Percentiles rank a stretch among this genome's conserved stretches.
phyloP scores from a whole-genome alignment of 2,329 filamentous ascomycete species.

The Botrytis pseudocinerea region DNA sequence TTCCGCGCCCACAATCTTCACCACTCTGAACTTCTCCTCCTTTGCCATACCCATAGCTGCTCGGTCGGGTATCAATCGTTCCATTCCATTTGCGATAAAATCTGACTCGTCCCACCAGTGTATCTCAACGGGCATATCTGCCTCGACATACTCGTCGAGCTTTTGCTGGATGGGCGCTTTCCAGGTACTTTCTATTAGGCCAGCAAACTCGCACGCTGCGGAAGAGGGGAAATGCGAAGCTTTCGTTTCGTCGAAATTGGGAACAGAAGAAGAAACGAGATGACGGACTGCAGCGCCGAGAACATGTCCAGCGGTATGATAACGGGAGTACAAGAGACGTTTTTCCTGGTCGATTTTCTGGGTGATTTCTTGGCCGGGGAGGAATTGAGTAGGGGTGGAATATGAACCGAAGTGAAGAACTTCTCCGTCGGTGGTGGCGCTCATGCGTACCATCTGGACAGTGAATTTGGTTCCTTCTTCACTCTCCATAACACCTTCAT shows the following conservation, averaged over 20 bases:
- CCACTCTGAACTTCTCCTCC: constrained; percentile 60
- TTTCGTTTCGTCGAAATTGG: constrained; percentile 65
- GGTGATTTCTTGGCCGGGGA: constrained; percentile 47
- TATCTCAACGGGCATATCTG: constrained; percentile 59
- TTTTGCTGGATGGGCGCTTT: constrained; percentile 62
- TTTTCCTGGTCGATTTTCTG: constrained; percentile 63
- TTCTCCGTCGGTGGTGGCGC: constrained; percentile 48
- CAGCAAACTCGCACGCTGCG: constrained; percentile 67
- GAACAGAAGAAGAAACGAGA: constrained; percentile 50
- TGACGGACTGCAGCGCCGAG: constrained; percentile 66
- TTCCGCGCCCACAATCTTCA: constrained; percentile 67
- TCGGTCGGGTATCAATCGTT: constrained; percentile 55
- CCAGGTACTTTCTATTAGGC: constrained; percentile 63
- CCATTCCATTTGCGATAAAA: constrained; percentile 55
- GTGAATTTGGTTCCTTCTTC: constrained; percentile 44
- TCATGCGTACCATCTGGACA: constrained; percentile 59
- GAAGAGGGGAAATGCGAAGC: constrained; percentile 70
- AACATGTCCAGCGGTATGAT: constrained; percentile 74
- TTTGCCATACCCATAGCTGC: constrained; percentile 43
- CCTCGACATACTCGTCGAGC: constrained; percentile 58
- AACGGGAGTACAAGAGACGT: constrained; percentile 62
- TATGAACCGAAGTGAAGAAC: constrained; percentile 69
- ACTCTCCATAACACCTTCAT: constrained; percentile 57
- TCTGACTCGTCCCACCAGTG: constrained; percentile 68
- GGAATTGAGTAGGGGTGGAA: constrained; percentile 42